Percentiles rank a stretch among this genome's conserved stretches.
These are phyloP conservation scores for Ajuga chamaepitys DNA, from an alignment of 257 asterid genomes.

Conservation along the genomic window DNA sequence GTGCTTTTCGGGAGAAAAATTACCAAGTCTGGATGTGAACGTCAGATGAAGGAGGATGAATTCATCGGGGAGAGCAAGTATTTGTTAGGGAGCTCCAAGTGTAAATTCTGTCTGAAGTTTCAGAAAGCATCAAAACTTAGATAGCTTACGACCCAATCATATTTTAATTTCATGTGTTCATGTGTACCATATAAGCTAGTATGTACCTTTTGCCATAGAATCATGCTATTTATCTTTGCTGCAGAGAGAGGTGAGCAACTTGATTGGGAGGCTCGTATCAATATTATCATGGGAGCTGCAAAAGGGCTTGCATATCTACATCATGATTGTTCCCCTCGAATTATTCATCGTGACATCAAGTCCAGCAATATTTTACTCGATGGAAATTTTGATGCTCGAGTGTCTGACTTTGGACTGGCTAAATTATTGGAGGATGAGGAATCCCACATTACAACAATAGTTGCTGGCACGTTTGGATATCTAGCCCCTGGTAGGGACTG, in stretches of 20 bases:
- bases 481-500: constrained; percentile 77
- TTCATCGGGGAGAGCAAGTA: neutral
- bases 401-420: constrained; percentile 93
- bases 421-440: constrained; percentile 88
- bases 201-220: constrained; percentile 1
- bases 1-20: neutral
- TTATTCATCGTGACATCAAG: constrained; percentile 90
- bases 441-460: constrained; percentile 94
- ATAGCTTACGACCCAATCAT: neutral
- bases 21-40: neutral
- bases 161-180: neutral
- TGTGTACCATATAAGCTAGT: neutral
- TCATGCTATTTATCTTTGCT: constrained; percentile 11
- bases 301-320: constrained; percentile 91
- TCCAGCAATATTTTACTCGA: constrained; percentile 92
- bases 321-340: constrained; percentile 94
- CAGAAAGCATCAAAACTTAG: neutral
- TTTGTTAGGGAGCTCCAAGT: neutral
- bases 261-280: constrained; percentile 89
- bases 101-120: neutral
- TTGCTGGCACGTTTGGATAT: constrained; percentile 96
- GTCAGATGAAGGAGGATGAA: neutral
- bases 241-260: constrained; percentile 81
- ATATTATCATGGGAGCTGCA: constrained; percentile 86
- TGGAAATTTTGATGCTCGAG: constrained; percentile 85